These are phyloP conservation scores for Cladobotryum mycophilum DNA, from an alignment of 2,329 filamentous ascomycete genomes.

Conservation along the genomic window DNA sequence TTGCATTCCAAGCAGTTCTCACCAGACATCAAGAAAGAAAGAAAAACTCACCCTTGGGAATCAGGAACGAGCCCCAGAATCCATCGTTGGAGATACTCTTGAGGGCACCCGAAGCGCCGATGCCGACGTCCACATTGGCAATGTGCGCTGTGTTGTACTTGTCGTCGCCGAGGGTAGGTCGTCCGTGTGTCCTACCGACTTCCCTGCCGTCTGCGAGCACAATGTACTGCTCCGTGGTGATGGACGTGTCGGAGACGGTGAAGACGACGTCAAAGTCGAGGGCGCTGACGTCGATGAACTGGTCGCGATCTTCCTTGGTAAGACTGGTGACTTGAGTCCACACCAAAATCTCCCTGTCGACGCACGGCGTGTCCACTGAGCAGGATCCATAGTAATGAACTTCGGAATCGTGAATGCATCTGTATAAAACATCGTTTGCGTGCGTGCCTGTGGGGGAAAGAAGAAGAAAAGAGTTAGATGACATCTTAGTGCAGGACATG, in stretches of 20 bases:
- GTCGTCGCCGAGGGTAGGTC: background rate
- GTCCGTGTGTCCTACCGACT: conserved; percentile 1
- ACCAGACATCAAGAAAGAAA: too few species aligned
- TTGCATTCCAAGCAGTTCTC: too few species aligned
- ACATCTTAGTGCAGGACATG: too few species aligned
- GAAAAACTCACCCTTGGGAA: conserved; percentile 2
- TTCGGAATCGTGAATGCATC: background rate
- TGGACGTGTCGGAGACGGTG: conserved; percentile 1
- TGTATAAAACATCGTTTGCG: background rate
- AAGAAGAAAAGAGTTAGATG: background rate
- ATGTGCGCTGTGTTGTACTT: background rate
- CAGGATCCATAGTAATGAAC: conserved; percentile 3
- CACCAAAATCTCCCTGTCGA: background rate
- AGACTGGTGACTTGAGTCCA: background rate
- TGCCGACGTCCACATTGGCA: background rate
- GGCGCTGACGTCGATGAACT: background rate
- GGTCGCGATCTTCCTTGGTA: background rate
- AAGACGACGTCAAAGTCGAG: background rate
- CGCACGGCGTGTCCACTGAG: background rate
- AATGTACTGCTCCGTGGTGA: conserved; percentile 2
- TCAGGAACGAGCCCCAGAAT: conserved; percentile 3
- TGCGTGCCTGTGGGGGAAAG: background rate
- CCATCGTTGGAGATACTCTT: conserved; percentile 4
- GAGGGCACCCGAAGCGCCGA: conserved; percentile 1
- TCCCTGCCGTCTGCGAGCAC: background rate